These are phyloP conservation scores for Phanerochaete carnosa DNA, from an alignment of 768 basidiomycete genomes.

Conservation along the genomic window DNA sequence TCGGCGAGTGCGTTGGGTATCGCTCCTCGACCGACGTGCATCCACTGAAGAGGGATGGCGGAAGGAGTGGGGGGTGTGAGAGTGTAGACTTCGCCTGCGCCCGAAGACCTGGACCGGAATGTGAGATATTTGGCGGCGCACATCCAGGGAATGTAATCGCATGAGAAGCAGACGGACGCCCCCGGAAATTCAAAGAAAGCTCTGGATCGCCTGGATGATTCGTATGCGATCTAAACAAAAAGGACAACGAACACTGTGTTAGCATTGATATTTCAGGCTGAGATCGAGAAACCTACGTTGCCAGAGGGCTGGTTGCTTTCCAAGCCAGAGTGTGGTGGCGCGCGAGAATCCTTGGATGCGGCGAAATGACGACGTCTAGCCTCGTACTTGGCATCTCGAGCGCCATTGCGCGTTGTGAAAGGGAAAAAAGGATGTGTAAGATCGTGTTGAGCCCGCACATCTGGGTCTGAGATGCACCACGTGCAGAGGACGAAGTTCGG, in stretches of 20 bases:
- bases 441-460: not conserved
- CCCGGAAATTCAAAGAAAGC: not conserved
- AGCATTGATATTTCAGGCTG: too few relatives aligned
- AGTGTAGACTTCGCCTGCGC: too few relatives aligned
- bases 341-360: not conserved
- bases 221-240: too few relatives aligned
- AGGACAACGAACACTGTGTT: too few relatives aligned
- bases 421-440: not conserved
- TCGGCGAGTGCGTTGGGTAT: too few relatives aligned
- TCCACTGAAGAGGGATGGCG: too few relatives aligned
- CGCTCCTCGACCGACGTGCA: too few relatives aligned
- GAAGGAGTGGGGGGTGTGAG: too few relatives aligned
- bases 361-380: not conserved
- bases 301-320: too few relatives aligned
- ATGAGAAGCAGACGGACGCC: not conserved
- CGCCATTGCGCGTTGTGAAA: not conserved
- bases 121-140: not conserved
- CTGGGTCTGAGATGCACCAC: not conserved
- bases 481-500: not conserved
- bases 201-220: not conserved
- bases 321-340: too few relatives aligned
- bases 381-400: not conserved
- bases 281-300: too few relatives aligned
- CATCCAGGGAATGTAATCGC: not conserved
- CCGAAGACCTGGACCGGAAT: too few relatives aligned